Base-by-base conservation (phyloP, 805 yeast species). In the Candida sithepensis region DNA sequence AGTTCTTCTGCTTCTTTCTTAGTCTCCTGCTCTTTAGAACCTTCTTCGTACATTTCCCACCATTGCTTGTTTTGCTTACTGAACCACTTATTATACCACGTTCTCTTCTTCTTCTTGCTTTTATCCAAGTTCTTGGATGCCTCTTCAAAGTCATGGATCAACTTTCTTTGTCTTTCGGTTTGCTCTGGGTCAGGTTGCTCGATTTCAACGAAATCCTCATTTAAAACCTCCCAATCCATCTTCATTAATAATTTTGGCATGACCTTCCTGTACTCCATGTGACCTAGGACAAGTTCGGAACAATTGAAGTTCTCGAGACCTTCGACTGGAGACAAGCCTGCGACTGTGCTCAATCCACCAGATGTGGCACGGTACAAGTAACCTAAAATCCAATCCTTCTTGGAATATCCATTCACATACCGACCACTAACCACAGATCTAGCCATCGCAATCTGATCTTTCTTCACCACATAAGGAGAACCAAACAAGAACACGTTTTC, bases 321-420 rank as follows among this genome's bases (percentile, higher is more conserved):
- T 45, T 80, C 84, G 33, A 92, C 77, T 4, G 91, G 84, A 0
- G 96, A 83, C 24, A 94, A 72, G 0, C 99, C 99, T 4, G 92
- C 90, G 39, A 94, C 94, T n/a, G 88, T 78, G 58, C 86, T 84
- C 40, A 94, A 72, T 0, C 98, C 98, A 49, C 98, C 97, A 49
- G 94, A 82, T 0, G 98, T 90, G 1, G 98, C 99, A 55, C 99
- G 76, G 69, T 92, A 94, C 26, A 94, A 68, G 66, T 94, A 94
- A 0, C 98, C 98, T 47, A 94, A 73, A 54, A 94, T 85, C 99
- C 99, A 94, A 70, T 94, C 99, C 57, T 86, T 89, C 53, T 82
- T 79, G 2, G 97, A 88, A 64, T 81, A 94, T 0, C 97, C 98
- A 66, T 89, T 94, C 26, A 94, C 81, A 60, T 88, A 91, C 43